These are phyloP conservation scores for Yamagishiella unicocca DNA, from an alignment of 139 green algal species.

Conservation along the genomic window DNA sequence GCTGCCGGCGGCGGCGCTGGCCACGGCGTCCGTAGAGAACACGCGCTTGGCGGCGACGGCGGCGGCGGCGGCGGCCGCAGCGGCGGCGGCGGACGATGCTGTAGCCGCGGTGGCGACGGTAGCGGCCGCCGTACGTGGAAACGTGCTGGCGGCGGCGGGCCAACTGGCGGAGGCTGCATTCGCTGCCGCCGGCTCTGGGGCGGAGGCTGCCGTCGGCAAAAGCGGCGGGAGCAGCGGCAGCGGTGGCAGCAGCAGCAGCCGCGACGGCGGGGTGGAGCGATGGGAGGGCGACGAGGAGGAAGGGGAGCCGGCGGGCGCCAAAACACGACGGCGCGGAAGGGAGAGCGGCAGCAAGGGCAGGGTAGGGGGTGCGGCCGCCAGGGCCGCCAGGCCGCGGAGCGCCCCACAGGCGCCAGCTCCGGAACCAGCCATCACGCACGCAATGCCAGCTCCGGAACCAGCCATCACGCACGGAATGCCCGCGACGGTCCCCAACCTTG, in stretches of 20 bases:
- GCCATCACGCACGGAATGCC: background rate
- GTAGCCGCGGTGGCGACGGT: slow-evolving; percentile 9
- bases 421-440: background rate
- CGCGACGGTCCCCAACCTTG: slow-evolving; percentile 69
- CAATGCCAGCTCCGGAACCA: background rate
- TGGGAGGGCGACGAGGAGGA: background rate
- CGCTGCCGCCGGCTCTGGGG: background rate
- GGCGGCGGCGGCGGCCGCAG: background rate
- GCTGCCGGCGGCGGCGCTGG: slow-evolving; percentile 26
- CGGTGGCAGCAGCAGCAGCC: background rate
- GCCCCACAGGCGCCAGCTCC: background rate
- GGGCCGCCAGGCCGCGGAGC: background rate
- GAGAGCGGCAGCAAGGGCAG: background rate
- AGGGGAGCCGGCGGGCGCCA: too few relatives aligned
- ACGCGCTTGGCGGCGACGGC: background rate
- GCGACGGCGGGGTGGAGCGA: background rate
- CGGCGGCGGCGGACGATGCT: background rate
- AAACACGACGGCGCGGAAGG: background rate
- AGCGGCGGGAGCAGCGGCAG: background rate
- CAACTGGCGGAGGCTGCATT: background rate
- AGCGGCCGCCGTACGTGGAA: background rate
- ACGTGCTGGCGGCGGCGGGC: background rate
- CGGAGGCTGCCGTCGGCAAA: background rate
- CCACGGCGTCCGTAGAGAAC: slow-evolving; percentile 11
- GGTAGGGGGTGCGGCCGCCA: background rate